A percentile compares a stretch with the other conserved stretches of the same genome.
Conservation (phyloP, 2,329 filamentous ascomycete genomes). For the Delphinella strobiligena region DNA sequence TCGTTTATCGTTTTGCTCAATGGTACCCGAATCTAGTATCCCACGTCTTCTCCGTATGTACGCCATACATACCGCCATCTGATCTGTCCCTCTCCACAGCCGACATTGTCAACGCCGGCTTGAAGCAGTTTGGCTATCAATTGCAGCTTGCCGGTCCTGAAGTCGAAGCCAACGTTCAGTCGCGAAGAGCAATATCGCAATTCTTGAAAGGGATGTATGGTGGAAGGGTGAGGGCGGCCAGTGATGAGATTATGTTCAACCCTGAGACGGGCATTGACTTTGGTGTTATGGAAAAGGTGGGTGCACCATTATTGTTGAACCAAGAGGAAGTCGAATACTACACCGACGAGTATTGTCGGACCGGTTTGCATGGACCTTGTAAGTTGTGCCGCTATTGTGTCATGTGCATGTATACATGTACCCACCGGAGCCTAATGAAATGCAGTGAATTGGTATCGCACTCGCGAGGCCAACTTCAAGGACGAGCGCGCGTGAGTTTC, state of each 20-base stretch:
- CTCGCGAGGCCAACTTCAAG: conserved; percentile 56
- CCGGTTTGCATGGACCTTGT: conserved; percentile 64
- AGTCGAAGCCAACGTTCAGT: conserved; percentile 24
- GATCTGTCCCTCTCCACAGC: conserved; percentile 38
- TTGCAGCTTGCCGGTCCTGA: conserved; percentile 62
- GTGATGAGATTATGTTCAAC: conserved; percentile 45
- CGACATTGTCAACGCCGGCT: conserved; percentile 41
- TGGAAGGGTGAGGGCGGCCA: conserved; percentile 43
- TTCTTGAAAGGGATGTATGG: conserved; percentile 65
- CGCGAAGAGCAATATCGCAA: conserved; percentile 45
- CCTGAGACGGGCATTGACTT: conserved; percentile 51
- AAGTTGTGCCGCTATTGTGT: no score
- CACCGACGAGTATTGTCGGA: conserved; percentile 54
- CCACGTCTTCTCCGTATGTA: conserved; percentile 70
- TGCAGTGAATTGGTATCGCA: conserved; percentile 76
- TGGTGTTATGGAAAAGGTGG: conserved; percentile 48
- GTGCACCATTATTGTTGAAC: conserved; percentile 46
- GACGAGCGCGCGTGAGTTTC: conserved; percentile 52
- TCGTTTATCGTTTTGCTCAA: conserved; percentile 63
- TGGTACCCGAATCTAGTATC: conserved; percentile 62
- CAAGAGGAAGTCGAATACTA: conserved; percentile 64
- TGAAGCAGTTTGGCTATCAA: conserved; percentile 74
- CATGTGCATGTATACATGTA: no score
- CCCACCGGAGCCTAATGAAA: neutral
- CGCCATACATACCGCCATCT: conserved; percentile 44